Evolutionary conservation across 257 asterid genomes (phyloP).

Genomic region (Agastache rugosa): DNA sequence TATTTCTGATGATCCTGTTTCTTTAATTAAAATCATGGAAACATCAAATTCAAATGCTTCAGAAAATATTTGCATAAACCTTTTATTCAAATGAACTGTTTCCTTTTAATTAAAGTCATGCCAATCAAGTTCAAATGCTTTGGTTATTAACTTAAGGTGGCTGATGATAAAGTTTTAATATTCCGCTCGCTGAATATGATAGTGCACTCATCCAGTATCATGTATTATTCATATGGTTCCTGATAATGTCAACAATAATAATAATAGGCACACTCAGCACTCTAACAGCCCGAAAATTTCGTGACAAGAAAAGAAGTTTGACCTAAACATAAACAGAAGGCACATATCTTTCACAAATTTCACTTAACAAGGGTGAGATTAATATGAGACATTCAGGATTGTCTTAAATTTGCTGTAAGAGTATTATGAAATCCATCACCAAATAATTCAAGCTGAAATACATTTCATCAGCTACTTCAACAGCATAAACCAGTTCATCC

Average conservation of each 20-base stretch:
- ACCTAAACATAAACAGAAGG: constrained; percentile 3
- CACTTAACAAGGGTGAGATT: constrained; percentile 7
- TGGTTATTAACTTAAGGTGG: not conserved
- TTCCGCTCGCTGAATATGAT: not conserved
- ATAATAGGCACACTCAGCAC: not conserved
- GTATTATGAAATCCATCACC: not conserved
- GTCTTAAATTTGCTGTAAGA: constrained; percentile 9
- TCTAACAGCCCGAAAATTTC: not conserved
- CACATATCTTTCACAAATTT: constrained; percentile 7
- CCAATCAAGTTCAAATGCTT: not conserved
- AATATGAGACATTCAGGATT: constrained; percentile 4
- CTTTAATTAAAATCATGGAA: not conserved
- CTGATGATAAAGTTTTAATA: not conserved
- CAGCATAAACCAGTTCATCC: constrained; percentile 5
- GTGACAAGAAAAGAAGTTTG: not conserved
- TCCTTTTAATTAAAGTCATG: not conserved
- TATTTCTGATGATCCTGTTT: not conserved
- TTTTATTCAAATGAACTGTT: not conserved
- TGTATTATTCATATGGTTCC: not conserved
- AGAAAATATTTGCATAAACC: not conserved
- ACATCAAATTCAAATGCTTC: not conserved
- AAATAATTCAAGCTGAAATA: not conserved
- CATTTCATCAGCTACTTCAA: constrained; percentile 22
- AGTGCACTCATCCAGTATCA: not conserved
- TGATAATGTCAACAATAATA: not conserved